phyloP scores from a whole-genome alignment of 2,329 filamentous ascomycete genomes.

The Sporothrix brunneoviolacea region DNA sequence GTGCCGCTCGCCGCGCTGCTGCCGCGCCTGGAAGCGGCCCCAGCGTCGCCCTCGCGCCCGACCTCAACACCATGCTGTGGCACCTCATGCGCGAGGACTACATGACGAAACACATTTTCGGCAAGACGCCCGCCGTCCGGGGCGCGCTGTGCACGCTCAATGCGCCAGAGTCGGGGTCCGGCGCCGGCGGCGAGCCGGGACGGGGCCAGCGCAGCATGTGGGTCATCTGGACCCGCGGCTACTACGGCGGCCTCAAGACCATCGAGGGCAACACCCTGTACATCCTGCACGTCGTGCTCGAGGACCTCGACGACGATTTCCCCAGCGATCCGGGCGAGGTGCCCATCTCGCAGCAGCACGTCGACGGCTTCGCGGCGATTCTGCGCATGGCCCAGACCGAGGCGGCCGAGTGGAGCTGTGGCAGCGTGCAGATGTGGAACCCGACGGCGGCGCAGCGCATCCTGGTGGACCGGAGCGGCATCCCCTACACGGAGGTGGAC shows the following conservation, averaged over 20 bases:
- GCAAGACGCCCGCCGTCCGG: slow-evolving; percentile 50
- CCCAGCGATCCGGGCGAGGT: slow-evolving; percentile 22
- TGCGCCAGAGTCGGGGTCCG: too few species aligned
- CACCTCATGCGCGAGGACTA: slow-evolving; percentile 77
- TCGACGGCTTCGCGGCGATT: slow-evolving; percentile 53
- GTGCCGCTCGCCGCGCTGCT: slow-evolving; percentile 12
- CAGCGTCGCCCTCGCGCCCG: slow-evolving; percentile 61
- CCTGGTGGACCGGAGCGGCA: slow-evolving; percentile 39
- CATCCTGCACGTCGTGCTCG: slow-evolving; percentile 62
- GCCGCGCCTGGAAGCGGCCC: slow-evolving; percentile 16
- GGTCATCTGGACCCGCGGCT: slow-evolving; percentile 66
- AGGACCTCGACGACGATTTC: slow-evolving; percentile 45
- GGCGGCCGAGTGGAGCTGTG: slow-evolving; percentile 64
- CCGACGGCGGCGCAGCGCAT: slow-evolving; percentile 50
- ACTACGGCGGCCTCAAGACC: slow-evolving; percentile 48
- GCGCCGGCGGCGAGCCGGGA: not conserved
- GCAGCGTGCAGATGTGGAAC: slow-evolving; percentile 76
- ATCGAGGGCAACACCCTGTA: slow-evolving; percentile 61
- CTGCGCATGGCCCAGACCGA: slow-evolving; percentile 61
- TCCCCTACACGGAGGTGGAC: slow-evolving; percentile 45
- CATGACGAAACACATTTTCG: slow-evolving; percentile 58
- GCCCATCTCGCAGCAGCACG: slow-evolving; percentile 31
- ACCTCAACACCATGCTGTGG: slow-evolving; percentile 64
- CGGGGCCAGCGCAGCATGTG: slow-evolving; percentile 52
- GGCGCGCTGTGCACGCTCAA: slow-evolving; percentile 62